These are phyloP conservation scores for Aspergillus ustus DNA, from an alignment of 2,329 filamentous ascomycete species.

Conservation along the genomic window DNA sequence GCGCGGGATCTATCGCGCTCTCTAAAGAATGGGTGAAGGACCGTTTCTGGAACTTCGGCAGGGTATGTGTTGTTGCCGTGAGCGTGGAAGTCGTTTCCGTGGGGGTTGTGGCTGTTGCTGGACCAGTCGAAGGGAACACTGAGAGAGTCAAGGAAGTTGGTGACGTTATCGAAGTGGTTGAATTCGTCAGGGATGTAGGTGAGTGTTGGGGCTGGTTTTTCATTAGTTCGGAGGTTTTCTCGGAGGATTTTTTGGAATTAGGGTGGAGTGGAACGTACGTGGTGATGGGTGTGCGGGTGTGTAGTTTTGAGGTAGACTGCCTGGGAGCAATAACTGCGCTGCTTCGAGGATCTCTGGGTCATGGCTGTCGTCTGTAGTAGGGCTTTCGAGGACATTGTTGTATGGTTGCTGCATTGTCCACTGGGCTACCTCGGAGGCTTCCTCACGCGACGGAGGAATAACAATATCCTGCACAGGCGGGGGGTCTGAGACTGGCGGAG, in stretches of 20 bases:
- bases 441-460: conserved; percentile 21
- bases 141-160: conserved; percentile 41
- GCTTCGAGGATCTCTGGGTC: conserved; percentile 46
- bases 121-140: conserved; percentile 41
- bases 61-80: conserved; percentile 30
- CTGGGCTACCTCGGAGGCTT: conserved; percentile 25
- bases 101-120: conserved; percentile 15
- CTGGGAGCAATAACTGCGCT: conserved; percentile 39
- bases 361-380: conserved; percentile 27
- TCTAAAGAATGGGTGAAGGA: conserved; percentile 22
- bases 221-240: not conserved
- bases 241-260: not conserved
- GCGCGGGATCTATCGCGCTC: conserved; percentile 11
- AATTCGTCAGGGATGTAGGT: conserved; percentile 38
- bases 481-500: conserved; percentile 12
- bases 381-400: conserved; percentile 26
- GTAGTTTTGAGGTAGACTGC: conserved; percentile 35
- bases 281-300: conserved; percentile 25
- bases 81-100: conserved; percentile 31
- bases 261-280: conserved; percentile 8
- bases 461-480: conserved; percentile 20
- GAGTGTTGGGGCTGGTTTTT: conserved; percentile 30
- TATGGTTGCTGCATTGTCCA: conserved; percentile 34
- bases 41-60: conserved; percentile 31
- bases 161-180: conserved; percentile 43